phyloP scores from a whole-genome alignment of 2,329 filamentous ascomycete species.

The Fusarium oligoseptatum region DNA sequence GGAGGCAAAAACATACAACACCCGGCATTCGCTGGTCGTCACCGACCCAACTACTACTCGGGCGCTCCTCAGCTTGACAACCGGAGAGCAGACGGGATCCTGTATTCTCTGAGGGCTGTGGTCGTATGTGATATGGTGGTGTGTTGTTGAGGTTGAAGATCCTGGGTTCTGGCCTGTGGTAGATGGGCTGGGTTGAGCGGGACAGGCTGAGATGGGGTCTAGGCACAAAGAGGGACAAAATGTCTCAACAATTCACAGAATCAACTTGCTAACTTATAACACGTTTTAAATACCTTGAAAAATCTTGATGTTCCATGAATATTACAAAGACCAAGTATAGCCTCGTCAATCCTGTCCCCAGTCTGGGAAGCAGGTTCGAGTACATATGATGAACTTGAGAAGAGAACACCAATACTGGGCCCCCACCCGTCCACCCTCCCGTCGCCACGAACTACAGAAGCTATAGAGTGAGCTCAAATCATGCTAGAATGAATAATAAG shows the following conservation, averaged over 20 bases:
- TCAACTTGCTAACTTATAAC: background rate
- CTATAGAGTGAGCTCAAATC: background rate
- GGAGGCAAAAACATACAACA: conserved; percentile 6
- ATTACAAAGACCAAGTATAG: background rate
- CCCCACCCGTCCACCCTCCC: background rate
- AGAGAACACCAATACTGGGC: background rate
- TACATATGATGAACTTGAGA: background rate
- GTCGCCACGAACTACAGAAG: no score
- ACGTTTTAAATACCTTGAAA: background rate
- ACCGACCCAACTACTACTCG: conserved; percentile 26
- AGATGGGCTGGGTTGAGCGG: no score
- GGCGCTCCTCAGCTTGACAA: conserved; percentile 16
- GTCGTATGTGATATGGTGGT: conserved; percentile 5
- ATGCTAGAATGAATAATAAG: background rate
- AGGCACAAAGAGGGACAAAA: background rate
- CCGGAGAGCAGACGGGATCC: conserved; percentile 19
- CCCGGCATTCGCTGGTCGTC: conserved; percentile 21
- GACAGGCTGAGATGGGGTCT: background rate
- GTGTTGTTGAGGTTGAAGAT: background rate
- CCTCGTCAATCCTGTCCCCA: background rate
- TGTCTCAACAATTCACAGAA: background rate
- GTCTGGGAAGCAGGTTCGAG: background rate
- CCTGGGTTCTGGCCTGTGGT: background rate
- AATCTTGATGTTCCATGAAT: background rate
- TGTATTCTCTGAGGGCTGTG: conserved; percentile 19